Evolutionary conservation across 257 asterid species (phyloP), one percentile per base, ranked within the genome.

Genomic region (Scutellaria barbata): DNA sequence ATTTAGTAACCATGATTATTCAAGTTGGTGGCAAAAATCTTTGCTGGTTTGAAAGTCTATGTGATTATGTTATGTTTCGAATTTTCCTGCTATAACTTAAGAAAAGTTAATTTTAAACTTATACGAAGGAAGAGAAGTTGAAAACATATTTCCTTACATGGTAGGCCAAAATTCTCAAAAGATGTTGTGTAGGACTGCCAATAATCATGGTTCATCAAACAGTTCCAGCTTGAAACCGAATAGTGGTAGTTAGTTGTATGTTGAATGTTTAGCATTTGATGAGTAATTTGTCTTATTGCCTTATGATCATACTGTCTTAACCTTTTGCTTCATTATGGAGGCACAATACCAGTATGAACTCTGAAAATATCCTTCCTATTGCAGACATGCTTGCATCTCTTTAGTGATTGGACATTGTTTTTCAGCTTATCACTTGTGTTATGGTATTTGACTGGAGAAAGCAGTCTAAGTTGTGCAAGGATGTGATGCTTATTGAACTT

Each of bases 391-490:
- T 57, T 65, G 17, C 20, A 51, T 67, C 14, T 17, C 25, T 54
- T 43, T 57, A 57, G 51, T 16, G 37, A 45, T 71, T 59, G 18
- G 51, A 59, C 46, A 6, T 42, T 1, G 25, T 46, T 5, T 54
- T 57, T 33, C 59, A 70, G 56, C 68, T 13, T 58, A 47, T 16
- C 10, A 20, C 46, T 79, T 65, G 5, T 39, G 30, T 63, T 47
- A 6, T 76, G 66, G 73, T 47, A 72, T 71, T 60, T 67, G 40
- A 10, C 46, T 16, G 66, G 73, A 62, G 67, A 16, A 55, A 25
- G 14, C 59, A 22, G 40, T 72, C 66, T 68, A 61, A 50, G 63
- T 55, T 63, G 52, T 18, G 66, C 72, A 62, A 52, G 45, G 7
- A 22, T 48, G 7, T 39, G 50, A 22, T 63, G 73, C 60, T 63